Conservation (phyloP, 225 moss, liverwort and hornwort genomes). For the Neckera pumila region DNA sequence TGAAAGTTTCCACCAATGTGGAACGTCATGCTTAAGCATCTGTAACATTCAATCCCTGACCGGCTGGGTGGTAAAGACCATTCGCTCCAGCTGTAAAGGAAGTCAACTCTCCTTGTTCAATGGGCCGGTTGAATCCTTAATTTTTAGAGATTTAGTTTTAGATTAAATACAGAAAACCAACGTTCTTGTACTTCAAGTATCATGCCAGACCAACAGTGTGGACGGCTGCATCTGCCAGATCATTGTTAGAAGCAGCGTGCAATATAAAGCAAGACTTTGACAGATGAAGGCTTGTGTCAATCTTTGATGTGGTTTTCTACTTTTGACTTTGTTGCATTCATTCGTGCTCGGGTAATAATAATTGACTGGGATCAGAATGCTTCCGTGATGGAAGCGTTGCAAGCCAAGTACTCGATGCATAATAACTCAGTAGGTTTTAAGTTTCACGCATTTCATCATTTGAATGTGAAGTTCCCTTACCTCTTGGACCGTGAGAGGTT, state of each 20-base stretch:
- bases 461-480: not conserved
- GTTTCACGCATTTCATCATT: not conserved
- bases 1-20: not conserved
- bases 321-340: not conserved
- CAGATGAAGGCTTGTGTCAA: not conserved
- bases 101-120: not conserved
- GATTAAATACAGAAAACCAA: not conserved
- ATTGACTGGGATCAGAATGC: not conserved
- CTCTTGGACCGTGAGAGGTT: not conserved
- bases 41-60: slow-evolving; percentile 1
- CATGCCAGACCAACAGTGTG: not conserved
- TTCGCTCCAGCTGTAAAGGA: not conserved
- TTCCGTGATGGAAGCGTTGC: not conserved
- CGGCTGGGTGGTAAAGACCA: slow-evolving; percentile 5
- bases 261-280: not conserved
- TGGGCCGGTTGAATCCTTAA: not conserved
- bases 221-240: not conserved
- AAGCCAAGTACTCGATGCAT: not conserved
- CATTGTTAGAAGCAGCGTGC: not conserved
- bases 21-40: slow-evolving; percentile 7
- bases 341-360: not conserved
- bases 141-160: not conserved
- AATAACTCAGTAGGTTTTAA: not conserved
- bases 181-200: not conserved
- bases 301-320: not conserved